A percentile compares a stretch with the other conserved stretches of the same genome.
Evolutionary conservation across 2,329 filamentous ascomycete genomes (phyloP).

Genomic region (Trichoderma sp.): DNA sequence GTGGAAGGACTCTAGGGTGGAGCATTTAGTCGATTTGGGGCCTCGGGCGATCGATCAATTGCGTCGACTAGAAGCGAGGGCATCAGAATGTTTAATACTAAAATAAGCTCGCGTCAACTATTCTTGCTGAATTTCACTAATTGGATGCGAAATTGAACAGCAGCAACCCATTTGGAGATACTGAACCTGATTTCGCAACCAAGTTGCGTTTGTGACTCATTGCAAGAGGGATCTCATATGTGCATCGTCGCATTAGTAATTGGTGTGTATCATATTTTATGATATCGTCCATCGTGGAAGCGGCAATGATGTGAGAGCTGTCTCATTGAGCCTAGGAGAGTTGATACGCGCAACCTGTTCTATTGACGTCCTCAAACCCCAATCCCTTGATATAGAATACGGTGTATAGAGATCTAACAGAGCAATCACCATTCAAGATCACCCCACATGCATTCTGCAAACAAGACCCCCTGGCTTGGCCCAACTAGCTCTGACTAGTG

Average conservation of each 20-base stretch:
- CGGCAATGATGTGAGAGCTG: neutral
- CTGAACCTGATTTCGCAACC: too few relatives aligned
- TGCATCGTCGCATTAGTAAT: neutral
- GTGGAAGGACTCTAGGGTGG: too few relatives aligned
- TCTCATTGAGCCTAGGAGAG: neutral
- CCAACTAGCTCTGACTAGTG: neutral
- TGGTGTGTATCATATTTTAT: neutral
- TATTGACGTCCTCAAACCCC: neutral
- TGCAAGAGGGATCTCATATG: neutral
- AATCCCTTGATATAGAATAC: too few relatives aligned
- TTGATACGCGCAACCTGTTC: fast-evolving
- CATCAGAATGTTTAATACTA: too few relatives aligned
- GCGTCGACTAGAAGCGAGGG: too few relatives aligned
- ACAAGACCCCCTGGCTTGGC: neutral
- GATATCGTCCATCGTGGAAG: neutral
- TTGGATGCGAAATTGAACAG: too few relatives aligned
- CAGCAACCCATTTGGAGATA: too few relatives aligned
- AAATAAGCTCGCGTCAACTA: too few relatives aligned
- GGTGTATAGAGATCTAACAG: neutral
- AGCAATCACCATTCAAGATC: neutral
- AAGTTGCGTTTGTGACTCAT: too few relatives aligned
- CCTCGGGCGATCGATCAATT: too few relatives aligned
- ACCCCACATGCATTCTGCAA: neutral
- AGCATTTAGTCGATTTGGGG: too few relatives aligned
- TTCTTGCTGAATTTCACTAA: too few relatives aligned